Evolutionary conservation across 345 rosid genomes (phyloP).

Genomic region (Garcia nutans): DNA sequence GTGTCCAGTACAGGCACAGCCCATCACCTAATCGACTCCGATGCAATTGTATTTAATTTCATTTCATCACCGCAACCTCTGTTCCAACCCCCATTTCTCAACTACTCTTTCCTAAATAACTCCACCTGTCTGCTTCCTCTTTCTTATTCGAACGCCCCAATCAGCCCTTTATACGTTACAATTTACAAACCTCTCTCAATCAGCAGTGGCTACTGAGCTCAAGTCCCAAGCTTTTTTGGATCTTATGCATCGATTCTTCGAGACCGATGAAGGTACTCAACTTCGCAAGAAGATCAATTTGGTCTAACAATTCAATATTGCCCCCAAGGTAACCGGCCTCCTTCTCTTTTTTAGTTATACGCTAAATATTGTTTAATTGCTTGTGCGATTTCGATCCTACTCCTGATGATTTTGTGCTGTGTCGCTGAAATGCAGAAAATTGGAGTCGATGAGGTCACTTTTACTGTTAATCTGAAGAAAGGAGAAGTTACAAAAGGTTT

Average conservation of each 20-base stretch:
- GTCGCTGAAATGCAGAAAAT: slow-evolving; percentile 53
- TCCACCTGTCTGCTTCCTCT: not conserved
- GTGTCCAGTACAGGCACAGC: not conserved
- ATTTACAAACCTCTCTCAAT: not conserved
- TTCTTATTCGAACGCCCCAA: not conserved
- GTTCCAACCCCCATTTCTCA: not conserved
- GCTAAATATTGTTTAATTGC: not conserved
- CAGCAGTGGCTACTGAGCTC: slow-evolving; percentile 54
- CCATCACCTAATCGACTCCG: not conserved
- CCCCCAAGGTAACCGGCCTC: slow-evolving; percentile 63
- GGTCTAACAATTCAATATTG: slow-evolving; percentile 84
- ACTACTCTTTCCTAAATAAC: not conserved
- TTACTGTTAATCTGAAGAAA: slow-evolving; percentile 82
- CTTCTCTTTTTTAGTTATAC: not conserved
- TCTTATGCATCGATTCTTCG: slow-evolving; percentile 62
- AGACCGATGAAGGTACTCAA: slow-evolving; percentile 66
- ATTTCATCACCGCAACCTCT: not conserved
- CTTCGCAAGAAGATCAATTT: slow-evolving; percentile 68
- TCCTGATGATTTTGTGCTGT: not conserved
- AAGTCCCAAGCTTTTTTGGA: slow-evolving; percentile 76
- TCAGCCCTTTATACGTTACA: not conserved
- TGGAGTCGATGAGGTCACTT: slow-evolving; percentile 78
- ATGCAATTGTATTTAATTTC: not conserved
- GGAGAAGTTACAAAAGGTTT: slow-evolving; percentile 88
- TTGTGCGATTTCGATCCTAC: not conserved